These are phyloP conservation scores for Sphaerosporella brunnea DNA, from an alignment of 495 filamentous ascomycete species.

Conservation along the genomic window DNA sequence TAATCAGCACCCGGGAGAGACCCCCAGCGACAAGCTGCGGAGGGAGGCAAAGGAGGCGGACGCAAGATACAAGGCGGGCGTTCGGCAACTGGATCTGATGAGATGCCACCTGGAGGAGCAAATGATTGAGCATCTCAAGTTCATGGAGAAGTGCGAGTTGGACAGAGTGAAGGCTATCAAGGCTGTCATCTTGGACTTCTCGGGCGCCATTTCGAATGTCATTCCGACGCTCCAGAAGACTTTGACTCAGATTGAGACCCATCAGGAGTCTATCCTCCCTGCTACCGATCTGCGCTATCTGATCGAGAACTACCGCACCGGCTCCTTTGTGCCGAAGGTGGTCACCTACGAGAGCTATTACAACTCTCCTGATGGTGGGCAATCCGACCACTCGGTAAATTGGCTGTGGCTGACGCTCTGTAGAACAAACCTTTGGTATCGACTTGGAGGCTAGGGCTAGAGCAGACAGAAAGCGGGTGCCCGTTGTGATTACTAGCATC, in stretches of 20 bases:
- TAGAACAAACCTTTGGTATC: slow-evolving; percentile 91
- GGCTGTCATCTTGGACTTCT: slow-evolving; percentile 92
- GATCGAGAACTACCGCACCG: slow-evolving; percentile 94
- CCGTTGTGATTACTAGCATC: slow-evolving; percentile 77
- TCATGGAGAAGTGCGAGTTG: slow-evolving; percentile 94
- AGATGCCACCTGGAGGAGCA: slow-evolving; percentile 88
- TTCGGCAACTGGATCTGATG: slow-evolving; percentile 71
- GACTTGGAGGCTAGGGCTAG: slow-evolving; percentile 87
- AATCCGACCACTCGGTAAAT: no score
- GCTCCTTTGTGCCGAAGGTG: slow-evolving; percentile 79
- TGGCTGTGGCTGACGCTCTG: slow-evolving; percentile 18
- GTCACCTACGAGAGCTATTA: slow-evolving; percentile 97
- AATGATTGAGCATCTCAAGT: slow-evolving; percentile 77
- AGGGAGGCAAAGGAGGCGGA: slow-evolving; percentile 83
- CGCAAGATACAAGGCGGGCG: slow-evolving; percentile 73
- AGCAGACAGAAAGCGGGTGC: slow-evolving; percentile 87
- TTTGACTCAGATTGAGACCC: slow-evolving; percentile 96
- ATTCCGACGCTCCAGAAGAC: slow-evolving; percentile 89
- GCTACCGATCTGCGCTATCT: slow-evolving; percentile 81
- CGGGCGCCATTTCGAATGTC: slow-evolving; percentile 92
- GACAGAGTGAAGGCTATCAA: slow-evolving; percentile 96
- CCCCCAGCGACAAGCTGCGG: slow-evolving; percentile 65
- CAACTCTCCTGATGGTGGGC: slow-evolving; percentile 71
- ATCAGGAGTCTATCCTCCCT: slow-evolving; percentile 95
- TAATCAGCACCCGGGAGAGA: slow-evolving; percentile 80